Evolutionary conservation across 768 basidiomycete genomes (phyloP).

Genomic region (Russula emetica): DNA sequence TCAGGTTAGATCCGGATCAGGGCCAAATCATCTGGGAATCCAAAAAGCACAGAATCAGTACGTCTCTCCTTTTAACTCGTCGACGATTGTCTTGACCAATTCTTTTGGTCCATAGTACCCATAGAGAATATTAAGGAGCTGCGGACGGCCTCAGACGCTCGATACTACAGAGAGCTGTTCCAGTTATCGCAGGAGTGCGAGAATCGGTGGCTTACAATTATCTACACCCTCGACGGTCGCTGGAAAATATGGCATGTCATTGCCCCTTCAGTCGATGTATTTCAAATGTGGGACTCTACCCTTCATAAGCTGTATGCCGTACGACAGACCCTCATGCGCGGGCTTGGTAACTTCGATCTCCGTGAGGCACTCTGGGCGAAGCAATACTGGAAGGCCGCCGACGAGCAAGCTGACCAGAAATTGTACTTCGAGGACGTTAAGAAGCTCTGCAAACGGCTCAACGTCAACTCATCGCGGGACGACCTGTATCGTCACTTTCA

Average conservation of each 20-base stretch:
- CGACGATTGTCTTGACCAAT: neutral
- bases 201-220: constrained; percentile 77
- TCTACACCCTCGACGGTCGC: constrained; percentile 69
- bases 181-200: constrained; percentile 58
- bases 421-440: constrained; percentile 70
- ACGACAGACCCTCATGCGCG: constrained; percentile 66
- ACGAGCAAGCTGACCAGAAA: constrained; percentile 55
- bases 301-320: constrained; percentile 60
- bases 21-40: constrained; percentile 79
- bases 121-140: constrained; percentile 87
- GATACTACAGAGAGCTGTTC: constrained; percentile 68
- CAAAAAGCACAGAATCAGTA: constrained; percentile 61
- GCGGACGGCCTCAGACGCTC: constrained; percentile 64
- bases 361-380: constrained; percentile 72
- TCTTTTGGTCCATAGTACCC: constrained; percentile 49
- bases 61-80: constrained; percentile 31
- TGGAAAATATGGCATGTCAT: constrained; percentile 88
- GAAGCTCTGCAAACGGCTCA: constrained; percentile 64
- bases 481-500: constrained; percentile 57
- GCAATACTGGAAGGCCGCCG: constrained; percentile 76
- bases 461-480: constrained; percentile 52
- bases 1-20: constrained; percentile 73
- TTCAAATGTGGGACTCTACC: constrained; percentile 59
- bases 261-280: constrained; percentile 59
- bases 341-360: constrained; percentile 57